Conservation (phyloP, 306 rosid genomes). For the Glycine latifolia region DNA sequence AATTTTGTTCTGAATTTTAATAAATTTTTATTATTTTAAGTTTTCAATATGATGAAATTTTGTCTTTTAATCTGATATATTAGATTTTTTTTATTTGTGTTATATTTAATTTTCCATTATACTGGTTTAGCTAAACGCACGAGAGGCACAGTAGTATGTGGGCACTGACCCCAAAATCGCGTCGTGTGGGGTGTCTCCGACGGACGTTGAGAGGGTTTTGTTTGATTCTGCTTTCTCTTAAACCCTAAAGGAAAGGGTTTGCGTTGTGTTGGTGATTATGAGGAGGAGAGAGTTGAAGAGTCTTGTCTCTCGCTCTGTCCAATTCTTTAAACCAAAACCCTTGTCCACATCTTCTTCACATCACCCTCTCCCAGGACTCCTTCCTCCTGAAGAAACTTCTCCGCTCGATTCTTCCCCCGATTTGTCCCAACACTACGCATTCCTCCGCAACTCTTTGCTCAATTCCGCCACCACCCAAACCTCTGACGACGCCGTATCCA, state of each 20-base stretch:
- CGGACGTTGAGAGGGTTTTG: constrained; percentile 22
- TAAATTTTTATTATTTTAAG: too few relatives aligned
- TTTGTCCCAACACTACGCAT: constrained; percentile 58
- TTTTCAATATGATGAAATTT: too few relatives aligned
- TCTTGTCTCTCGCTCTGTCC: constrained; percentile 46
- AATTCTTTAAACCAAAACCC: constrained; percentile 30
- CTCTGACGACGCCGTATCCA: constrained; percentile 55
- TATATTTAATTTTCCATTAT: too few relatives aligned
- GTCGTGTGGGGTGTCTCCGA: background rate
- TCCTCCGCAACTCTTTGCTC: constrained; percentile 61
- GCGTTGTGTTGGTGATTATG: constrained; percentile 40
- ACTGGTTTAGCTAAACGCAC: too few relatives aligned
- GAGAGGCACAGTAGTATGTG: too few relatives aligned
- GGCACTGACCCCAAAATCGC: background rate
- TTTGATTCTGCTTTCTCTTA: background rate
- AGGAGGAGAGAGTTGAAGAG: constrained; percentile 56
- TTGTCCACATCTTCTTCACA: constrained; percentile 32
- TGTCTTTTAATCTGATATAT: too few relatives aligned
- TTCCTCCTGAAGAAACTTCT: constrained; percentile 51
- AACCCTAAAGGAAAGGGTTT: constrained; percentile 43
- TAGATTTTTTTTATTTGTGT: too few relatives aligned
- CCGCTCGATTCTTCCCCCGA: constrained; percentile 26
- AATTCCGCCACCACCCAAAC: constrained; percentile 42
- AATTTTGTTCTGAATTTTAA: too few relatives aligned
- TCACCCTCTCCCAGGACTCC: constrained; percentile 63